Base-by-base conservation (phyloP, 2,329 filamentous ascomycete genomes). In the Anthostomella pinea region DNA sequence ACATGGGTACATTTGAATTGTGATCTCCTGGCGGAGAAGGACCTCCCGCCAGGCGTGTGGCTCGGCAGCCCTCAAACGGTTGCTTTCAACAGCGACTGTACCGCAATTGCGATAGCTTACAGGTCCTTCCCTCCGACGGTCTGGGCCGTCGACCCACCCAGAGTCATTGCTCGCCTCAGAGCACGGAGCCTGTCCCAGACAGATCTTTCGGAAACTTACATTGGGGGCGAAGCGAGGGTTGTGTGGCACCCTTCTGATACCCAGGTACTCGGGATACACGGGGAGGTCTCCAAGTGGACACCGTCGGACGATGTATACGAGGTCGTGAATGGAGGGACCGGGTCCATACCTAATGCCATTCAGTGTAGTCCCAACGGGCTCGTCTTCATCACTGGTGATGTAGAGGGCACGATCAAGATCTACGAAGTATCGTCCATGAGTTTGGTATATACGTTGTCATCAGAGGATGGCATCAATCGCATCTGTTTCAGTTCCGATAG, bases 281-380 rank as follows among this genome's bases (percentile, higher is more conserved):
- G 52, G 3, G 24, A 38, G 20, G 41, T 56, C 13, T 54, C 57
- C 37, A 54, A 53, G 38, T 56, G 53, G 53, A 38, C 30, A 17
- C 50, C 48, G 2, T 15, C 38, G 11, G 45, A 52, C 10, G 35
- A 50, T 15, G 39, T 21, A 2, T 46, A 51, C 28, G 35, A 55
- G 17, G 52, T 51, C 27, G 36, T 50, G 3, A 27, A 43, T 8
- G 29, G 32, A 2, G 40, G 43, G 8, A 23, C 33, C 5, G 41
- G 31, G 11, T 33, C 32, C n/a, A 34, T 27, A 11, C 46, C 37
- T 1, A 23, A 31, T 37, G 41, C 37, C 28, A 47, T 42, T 16
- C 38, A 37, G 15, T 39, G 35, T 16, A 46, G 39, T 19, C 35
- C 39, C 3, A 43, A 47, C 18, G 51, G 49, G 1, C 22, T 37